A percentile compares a stretch with the other conserved stretches of the same genome.
Conservation (phyloP, 257 asterid genomes). For the Handroanthus guayacan region DNA sequence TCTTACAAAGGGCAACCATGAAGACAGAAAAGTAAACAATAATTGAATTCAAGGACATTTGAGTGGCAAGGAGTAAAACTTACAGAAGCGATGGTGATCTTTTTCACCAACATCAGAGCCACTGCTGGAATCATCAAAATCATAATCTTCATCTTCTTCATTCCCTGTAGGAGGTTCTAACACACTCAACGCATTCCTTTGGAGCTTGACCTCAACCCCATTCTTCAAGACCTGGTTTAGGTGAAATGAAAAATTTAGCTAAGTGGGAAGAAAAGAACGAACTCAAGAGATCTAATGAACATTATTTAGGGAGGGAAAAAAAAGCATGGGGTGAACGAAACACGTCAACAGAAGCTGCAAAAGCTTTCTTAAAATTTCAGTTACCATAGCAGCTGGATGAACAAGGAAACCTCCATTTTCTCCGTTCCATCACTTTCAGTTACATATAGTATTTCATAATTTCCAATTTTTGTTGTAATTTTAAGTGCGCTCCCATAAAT, state of each 20-base stretch:
- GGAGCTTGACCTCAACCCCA: conserved; percentile 94
- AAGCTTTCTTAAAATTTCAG: background rate
- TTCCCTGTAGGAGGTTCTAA: conserved; percentile 89
- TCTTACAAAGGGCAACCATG: conserved; percentile 1
- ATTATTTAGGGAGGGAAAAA: background rate
- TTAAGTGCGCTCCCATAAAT: background rate
- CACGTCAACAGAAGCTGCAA: background rate
- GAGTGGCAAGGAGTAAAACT: conserved; percentile 37
- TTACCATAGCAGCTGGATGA: background rate
- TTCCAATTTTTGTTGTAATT: background rate
- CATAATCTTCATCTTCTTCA: conserved; percentile 77
- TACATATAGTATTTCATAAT: background rate
- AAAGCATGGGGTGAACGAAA: background rate
- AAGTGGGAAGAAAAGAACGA: background rate
- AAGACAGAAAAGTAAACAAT: conserved; percentile 6
- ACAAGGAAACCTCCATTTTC: background rate
- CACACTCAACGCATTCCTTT: conserved; percentile 91
- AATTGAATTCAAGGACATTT: background rate
- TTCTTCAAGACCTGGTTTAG: conserved; percentile 78
- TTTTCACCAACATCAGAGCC: conserved; percentile 75
- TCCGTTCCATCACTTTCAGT: background rate
- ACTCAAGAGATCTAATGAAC: background rate
- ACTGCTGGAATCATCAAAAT: conserved; percentile 74
- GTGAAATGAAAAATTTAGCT: no score
- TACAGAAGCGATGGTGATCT: conserved; percentile 60